These are phyloP conservation scores for Zelonia costaricensis DNA, from an alignment of 208 protist species.

Conservation along the genomic window DNA sequence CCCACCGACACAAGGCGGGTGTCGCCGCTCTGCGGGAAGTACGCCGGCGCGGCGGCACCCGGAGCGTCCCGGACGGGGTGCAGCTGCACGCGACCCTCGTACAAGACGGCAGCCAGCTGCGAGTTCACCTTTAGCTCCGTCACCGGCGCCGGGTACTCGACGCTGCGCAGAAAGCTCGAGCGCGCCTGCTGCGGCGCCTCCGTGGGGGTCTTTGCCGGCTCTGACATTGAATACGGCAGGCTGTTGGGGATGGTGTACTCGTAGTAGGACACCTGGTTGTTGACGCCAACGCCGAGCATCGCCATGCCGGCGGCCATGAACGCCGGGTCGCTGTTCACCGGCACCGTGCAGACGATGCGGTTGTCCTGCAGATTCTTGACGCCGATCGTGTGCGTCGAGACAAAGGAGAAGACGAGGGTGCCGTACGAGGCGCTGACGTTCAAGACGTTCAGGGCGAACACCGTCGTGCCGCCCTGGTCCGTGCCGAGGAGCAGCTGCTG, in stretches of 20 bases:
- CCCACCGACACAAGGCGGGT: constrained; percentile 73
- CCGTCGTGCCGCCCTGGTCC: constrained; percentile 71
- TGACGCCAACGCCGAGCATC: constrained; percentile 79
- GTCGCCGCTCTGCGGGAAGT: constrained; percentile 35
- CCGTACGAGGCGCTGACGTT: constrained; percentile 76
- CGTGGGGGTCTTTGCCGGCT: constrained; percentile 2
- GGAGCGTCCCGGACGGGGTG: constrained; percentile 70
- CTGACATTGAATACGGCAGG: constrained; percentile 18
- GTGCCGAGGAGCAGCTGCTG: constrained; percentile 86
- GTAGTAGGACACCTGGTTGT: constrained; percentile 91
- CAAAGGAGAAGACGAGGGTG: constrained; percentile 79
- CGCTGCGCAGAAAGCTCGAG: constrained; percentile 46
- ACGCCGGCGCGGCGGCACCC: constrained; percentile 15
- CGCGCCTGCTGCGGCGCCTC: constrained; percentile 32
- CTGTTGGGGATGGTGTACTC: constrained; percentile 62
- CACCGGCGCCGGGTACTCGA: constrained; percentile 82
- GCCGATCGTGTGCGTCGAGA: constrained; percentile 81
- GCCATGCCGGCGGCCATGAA: constrained; percentile 85
- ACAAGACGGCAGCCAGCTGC: constrained; percentile 85
- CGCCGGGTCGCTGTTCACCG: constrained; percentile 85
- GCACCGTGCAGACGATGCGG: constrained; percentile 60
- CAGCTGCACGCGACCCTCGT: constrained; percentile 83
- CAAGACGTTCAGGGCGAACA: constrained; percentile 82
- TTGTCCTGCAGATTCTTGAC: constrained; percentile 84
- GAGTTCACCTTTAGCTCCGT: constrained; percentile 74